phyloP scores from a whole-genome alignment of 805 yeast species.

The Debaryomyces prosopidis region DNA sequence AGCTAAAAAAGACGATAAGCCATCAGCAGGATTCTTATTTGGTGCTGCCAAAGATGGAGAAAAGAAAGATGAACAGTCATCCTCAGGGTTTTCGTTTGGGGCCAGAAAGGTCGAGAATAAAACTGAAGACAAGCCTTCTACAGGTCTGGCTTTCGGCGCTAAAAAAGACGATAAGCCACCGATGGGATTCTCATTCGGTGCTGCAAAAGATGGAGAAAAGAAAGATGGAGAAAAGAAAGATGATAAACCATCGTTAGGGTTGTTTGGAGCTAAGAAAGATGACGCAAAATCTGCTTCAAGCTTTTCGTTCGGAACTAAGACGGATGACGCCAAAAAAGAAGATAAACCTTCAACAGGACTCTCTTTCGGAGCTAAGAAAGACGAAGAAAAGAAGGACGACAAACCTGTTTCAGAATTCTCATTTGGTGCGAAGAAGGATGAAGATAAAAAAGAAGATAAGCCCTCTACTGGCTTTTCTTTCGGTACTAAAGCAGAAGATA shows the following conservation, averaged over 20 bases:
- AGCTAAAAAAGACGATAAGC: slow-evolving; percentile 12
- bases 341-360: slow-evolving; percentile 13
- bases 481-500: too few relatives aligned
- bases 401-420: slow-evolving; percentile 19
- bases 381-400: slow-evolving; percentile 9
- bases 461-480: slow-evolving; percentile 22
- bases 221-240: slow-evolving; percentile 18
- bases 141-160: slow-evolving; percentile 23
- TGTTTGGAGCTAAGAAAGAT: slow-evolving; percentile 15
- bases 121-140: slow-evolving; percentile 17
- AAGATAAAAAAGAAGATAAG: slow-evolving; percentile 14
- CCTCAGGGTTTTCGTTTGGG: slow-evolving; percentile 25
- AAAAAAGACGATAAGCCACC: slow-evolving; percentile 18
- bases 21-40: slow-evolving; percentile 18
- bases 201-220: slow-evolving; percentile 9
- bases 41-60: slow-evolving; percentile 21
- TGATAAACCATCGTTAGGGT: slow-evolving; percentile 14
- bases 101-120: slow-evolving; percentile 20
- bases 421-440: slow-evolving; percentile 21
- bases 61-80: slow-evolving; percentile 17
- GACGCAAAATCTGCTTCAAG: slow-evolving; percentile 17
- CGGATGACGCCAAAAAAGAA: slow-evolving; percentile 13
- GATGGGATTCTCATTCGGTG: slow-evolving; percentile 12
- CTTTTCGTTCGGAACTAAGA: slow-evolving; percentile 16
- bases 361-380: slow-evolving; percentile 14